Evolutionary conservation across 2,329 filamentous ascomycete species (phyloP), one percentile per base, ranked within the genome.

Genomic region (Conoideocrella luteorostrata): DNA sequence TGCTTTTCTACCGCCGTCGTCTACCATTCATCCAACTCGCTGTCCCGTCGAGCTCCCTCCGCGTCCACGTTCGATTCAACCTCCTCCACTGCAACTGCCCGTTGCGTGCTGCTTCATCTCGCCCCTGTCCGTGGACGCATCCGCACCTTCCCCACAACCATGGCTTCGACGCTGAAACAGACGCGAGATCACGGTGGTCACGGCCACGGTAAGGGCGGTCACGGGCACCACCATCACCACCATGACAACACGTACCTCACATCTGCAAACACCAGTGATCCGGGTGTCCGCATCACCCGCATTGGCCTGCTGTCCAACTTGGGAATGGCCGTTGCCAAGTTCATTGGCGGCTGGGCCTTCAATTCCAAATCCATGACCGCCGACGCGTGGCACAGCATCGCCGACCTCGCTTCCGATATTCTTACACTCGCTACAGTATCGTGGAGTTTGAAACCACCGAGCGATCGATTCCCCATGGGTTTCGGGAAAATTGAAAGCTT

Each of bases 401-500:
- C 91, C 39, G 93, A 98, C 66, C 78, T 98, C 45, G 88, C 95
- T 48, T 96, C 90, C 42, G 93, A 98, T 64, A 77, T 98, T 55
- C 81, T 96, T 63, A 98, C 93, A 1, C 77, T 98, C 17, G 87
- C 88, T 13, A 98, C 93, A 9, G 90, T 98, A 37, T 91, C 90
- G 17, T 95, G 87, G 82, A 95, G 90, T 47, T 69, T 97, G 47
- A 88, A 86, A 56, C 84, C 88, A 5, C 89, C 93, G 0, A 88
- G 86, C 10, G 77, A 85, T 43, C 78, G 78, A 32, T 98, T 95
- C 60, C 93, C 93, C 2, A 80, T 82, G 56, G 93, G 93, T 2
- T 98, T 95, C 61, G 93, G 93, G 60, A 98, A 98, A 70, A 79
- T 98, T n/a, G 93, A 98, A 71, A 95, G 89, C 57, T 69, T 98